These are phyloP conservation scores for Cordyceps sp. DNA, from an alignment of 2,329 filamentous ascomycete genomes.

Conservation along the genomic window DNA sequence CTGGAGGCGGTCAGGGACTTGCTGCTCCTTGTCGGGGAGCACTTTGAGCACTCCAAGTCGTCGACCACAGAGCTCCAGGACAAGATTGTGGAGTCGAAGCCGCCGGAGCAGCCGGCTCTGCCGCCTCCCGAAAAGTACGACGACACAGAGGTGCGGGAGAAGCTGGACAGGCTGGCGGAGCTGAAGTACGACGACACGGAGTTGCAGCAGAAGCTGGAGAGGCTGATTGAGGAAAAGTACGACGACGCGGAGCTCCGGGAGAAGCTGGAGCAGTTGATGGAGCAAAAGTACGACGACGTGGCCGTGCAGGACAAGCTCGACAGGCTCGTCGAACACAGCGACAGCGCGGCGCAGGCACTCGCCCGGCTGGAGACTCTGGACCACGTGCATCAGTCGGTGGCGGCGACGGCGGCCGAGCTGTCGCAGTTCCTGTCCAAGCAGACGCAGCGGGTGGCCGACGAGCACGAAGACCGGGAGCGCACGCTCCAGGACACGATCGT, in stretches of 20 bases:
- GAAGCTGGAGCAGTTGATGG: slow-evolving; percentile 12
- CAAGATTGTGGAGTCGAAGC: slow-evolving; percentile 44
- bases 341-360: slow-evolving; percentile 51
- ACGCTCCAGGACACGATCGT: slow-evolving; percentile 66
- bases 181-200: slow-evolving; percentile 38
- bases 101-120: slow-evolving; percentile 40
- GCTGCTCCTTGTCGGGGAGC: slow-evolving; percentile 64
- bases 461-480: slow-evolving; percentile 63
- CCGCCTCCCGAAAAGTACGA: slow-evolving; percentile 34
- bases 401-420: slow-evolving; percentile 69
- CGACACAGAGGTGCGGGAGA: slow-evolving; percentile 12
- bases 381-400: slow-evolving; percentile 75
- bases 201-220: slow-evolving; percentile 33
- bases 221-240: slow-evolving; percentile 16
- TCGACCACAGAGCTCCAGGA: slow-evolving; percentile 38
- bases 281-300: slow-evolving; percentile 42
- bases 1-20: slow-evolving; percentile 75
- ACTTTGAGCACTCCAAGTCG: slow-evolving; percentile 74
- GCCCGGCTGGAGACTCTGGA: slow-evolving; percentile 69
- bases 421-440: slow-evolving; percentile 67
- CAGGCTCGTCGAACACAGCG: slow-evolving; percentile 42
- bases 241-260: slow-evolving; percentile 12
- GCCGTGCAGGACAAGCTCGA: slow-evolving; percentile 21
- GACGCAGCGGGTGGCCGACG: slow-evolving; percentile 56
- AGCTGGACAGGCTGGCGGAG: slow-evolving; percentile 16